phyloP scores from a whole-genome alignment of 257 asterid genomes.

The Nicotiana paniculata region DNA sequence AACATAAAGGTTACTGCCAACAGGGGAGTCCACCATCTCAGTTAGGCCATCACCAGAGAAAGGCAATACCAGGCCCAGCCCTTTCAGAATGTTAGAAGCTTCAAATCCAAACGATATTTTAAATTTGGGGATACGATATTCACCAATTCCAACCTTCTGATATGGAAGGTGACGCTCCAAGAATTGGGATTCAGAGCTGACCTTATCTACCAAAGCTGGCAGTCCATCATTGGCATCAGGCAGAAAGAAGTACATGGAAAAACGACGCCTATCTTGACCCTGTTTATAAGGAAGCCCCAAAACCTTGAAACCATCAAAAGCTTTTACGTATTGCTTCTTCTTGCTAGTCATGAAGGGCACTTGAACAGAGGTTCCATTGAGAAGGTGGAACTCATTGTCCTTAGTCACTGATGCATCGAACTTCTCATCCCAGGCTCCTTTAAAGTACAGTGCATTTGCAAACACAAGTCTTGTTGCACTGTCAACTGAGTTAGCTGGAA shows the following conservation, averaged over 20 bases:
- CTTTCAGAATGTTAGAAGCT: constrained; percentile 27
- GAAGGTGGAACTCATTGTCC: constrained; percentile 26
- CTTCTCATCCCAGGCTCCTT: constrained; percentile 32
- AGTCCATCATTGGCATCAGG: constrained; percentile 34
- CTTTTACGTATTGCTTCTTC: constrained; percentile 15
- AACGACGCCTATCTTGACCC: constrained; percentile 28
- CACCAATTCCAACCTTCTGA: constrained; percentile 12
- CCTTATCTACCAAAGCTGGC: constrained; percentile 20
- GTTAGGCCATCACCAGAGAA: constrained; percentile 28
- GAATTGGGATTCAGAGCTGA: constrained; percentile 25
- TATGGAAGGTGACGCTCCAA: constrained; percentile 24
- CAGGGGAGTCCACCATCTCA: constrained; percentile 30
- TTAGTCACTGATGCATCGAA: constrained; percentile 23
- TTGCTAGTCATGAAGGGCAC: constrained; percentile 34
- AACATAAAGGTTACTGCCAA: constrained; percentile 18
- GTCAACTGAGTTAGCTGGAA: constrained; percentile 25
- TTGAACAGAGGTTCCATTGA: constrained; percentile 21
- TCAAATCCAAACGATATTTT: constrained; percentile 33
- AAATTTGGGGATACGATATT: constrained; percentile 34
- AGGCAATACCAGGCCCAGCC: constrained; percentile 27
- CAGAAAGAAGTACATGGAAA: constrained; percentile 36
- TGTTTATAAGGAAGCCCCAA: constrained; percentile 27
- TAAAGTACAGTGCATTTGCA: constrained; percentile 34
- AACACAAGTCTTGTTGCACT: constrained; percentile 21
- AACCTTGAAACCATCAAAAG: constrained; percentile 27